These are phyloP conservation scores for Platismatia glauca DNA, from an alignment of 495 filamentous ascomycete genomes.

Conservation along the genomic window DNA sequence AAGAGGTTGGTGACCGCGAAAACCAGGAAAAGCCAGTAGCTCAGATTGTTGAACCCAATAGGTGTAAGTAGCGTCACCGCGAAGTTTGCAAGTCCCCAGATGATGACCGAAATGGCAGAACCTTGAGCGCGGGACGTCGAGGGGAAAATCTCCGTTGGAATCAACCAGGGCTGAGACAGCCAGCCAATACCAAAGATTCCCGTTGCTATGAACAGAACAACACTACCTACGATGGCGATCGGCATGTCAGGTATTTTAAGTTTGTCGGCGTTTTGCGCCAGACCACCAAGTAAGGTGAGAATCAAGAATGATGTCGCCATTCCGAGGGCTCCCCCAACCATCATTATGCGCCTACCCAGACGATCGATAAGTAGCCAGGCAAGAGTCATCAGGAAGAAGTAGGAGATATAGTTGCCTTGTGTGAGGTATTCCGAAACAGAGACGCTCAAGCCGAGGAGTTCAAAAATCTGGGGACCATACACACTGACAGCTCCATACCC, in stretches of 20 bases:
- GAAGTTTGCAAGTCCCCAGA: conserved; percentile 52
- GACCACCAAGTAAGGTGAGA: conserved; percentile 39
- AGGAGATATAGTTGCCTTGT: conserved; percentile 46
- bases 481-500: conserved; percentile 49
- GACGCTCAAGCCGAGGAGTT: conserved; percentile 42
- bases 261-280: conserved; percentile 28
- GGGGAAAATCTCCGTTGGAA: conserved; percentile 52
- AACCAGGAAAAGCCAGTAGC: conserved; percentile 46
- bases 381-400: conserved; percentile 47
- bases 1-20: conserved; percentile 45
- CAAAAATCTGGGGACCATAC: conserved; percentile 51
- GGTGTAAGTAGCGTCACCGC: conserved; percentile 46
- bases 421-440: conserved; percentile 40
- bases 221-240: conserved; percentile 37
- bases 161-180: conserved; percentile 48
- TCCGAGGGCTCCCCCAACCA: conserved; percentile 39
- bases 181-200: conserved; percentile 50
- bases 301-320: conserved; percentile 38
- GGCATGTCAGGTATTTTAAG: conserved; percentile 31
- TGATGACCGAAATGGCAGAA: conserved; percentile 42
- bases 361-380: conserved; percentile 45
- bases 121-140: conserved; percentile 45
- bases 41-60: conserved; percentile 47
- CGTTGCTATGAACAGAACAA: conserved; percentile 42
- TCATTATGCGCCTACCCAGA: conserved; percentile 43